These are phyloP conservation scores for Coniosporium tulheliwenetii DNA, from an alignment of 2,329 filamentous ascomycete species.

Conservation along the genomic window DNA sequence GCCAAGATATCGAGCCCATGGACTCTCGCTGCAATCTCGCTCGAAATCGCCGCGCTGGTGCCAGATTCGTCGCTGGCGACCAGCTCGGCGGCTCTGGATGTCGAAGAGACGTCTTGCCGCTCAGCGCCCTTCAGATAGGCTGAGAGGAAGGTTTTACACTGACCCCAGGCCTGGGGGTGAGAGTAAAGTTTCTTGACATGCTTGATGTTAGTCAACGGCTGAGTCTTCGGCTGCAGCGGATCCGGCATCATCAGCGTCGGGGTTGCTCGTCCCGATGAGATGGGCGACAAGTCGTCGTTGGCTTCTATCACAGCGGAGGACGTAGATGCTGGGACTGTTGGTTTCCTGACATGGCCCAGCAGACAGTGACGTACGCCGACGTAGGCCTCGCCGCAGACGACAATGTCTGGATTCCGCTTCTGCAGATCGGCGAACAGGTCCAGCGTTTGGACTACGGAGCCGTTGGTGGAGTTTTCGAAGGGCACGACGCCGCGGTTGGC, in stretches of 20 bases:
- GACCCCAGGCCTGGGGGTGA: conserved; percentile 90
- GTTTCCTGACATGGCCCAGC: conserved; percentile 33
- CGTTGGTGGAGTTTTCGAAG: conserved; percentile 93
- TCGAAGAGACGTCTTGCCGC: conserved; percentile 70
- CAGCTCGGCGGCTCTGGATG: conserved; percentile 69
- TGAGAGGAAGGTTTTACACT: conserved; percentile 64
- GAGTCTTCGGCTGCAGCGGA: conserved; percentile 28
- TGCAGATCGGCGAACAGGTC: conserved; percentile 72
- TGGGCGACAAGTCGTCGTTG: conserved; percentile 12
- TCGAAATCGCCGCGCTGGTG: conserved; percentile 62
- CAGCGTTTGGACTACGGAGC: conserved; percentile 76
- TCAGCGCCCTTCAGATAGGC: conserved; percentile 58
- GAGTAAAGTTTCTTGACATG: conserved; percentile 69
- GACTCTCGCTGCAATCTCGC: conserved; percentile 53
- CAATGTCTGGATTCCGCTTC: conserved; percentile 47
- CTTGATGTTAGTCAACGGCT: conserved; percentile 36
- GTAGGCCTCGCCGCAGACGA: conserved; percentile 72
- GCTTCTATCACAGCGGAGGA: neutral
- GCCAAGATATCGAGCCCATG: conserved; percentile 56
- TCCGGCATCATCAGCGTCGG: conserved; percentile 32
- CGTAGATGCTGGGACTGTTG: neutral
- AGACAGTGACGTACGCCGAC: conserved; percentile 81
- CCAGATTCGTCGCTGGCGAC: conserved; percentile 42
- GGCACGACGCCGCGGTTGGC: conserved; percentile 69
- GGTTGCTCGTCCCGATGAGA: conserved; percentile 31